A percentile compares a stretch with the other conserved stretches of the same genome.
These are phyloP conservation scores for Stenogyne calaminthoides DNA, from an alignment of 305 asterid genomes.

Conservation along the genomic window DNA sequence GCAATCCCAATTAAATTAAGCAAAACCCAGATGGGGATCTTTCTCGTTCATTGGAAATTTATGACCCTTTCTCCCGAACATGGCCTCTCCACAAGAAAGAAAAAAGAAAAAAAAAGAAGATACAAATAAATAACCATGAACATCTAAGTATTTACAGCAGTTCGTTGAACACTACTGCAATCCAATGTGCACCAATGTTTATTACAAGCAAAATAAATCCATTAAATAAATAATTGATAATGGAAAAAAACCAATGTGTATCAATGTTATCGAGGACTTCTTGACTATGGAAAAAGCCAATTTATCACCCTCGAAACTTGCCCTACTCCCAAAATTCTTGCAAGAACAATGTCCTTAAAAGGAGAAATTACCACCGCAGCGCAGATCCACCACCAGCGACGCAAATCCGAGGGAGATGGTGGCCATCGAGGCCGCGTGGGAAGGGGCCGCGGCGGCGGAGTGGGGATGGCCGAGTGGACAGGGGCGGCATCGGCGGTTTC, in stretches of 20 bases:
- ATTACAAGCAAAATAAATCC: neutral
- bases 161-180: neutral
- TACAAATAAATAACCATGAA: neutral
- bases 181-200: neutral
- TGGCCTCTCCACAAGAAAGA: neutral
- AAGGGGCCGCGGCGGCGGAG: too few relatives aligned
- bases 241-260: too few relatives aligned
- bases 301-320: neutral
- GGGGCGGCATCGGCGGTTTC: too few relatives aligned
- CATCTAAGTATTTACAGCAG: neutral
- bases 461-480: too few relatives aligned
- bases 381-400: too few relatives aligned
- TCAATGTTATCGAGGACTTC: neutral
- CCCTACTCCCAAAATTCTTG: neutral
- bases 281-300: neutral
- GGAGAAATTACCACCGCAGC: constrained; percentile 5
- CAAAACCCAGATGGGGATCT: constrained; percentile 34
- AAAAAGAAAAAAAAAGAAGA: neutral
- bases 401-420: too few relatives aligned
- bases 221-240: neutral
- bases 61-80: neutral
- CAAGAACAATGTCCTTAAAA: neutral
- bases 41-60: constrained; percentile 17
- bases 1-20: constrained; percentile 23
- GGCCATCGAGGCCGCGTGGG: too few relatives aligned